A percentile compares a stretch with the other conserved stretches of the same genome.
These are phyloP conservation scores for Grosmannia clavigera DNA, from an alignment of 2,329 filamentous ascomycete species.

Conservation along the genomic window DNA sequence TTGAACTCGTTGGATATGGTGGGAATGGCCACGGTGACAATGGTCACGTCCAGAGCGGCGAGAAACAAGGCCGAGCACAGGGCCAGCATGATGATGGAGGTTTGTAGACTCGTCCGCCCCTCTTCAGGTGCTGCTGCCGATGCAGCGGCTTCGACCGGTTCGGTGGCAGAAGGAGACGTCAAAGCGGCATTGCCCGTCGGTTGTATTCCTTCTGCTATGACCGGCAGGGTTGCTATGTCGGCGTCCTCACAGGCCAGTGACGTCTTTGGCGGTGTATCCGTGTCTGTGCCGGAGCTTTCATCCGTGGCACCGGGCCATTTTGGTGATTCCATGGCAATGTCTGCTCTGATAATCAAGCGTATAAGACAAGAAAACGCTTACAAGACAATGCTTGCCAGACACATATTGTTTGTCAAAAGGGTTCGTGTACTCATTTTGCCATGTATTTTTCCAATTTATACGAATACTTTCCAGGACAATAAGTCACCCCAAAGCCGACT, in stretches of 20 bases:
- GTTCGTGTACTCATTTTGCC: background rate
- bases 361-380: background rate
- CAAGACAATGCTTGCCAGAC: background rate
- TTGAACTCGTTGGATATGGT: constrained; percentile 46
- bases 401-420: background rate
- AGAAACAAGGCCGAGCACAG: constrained; percentile 30
- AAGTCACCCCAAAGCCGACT: background rate
- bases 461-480: background rate
- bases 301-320: background rate
- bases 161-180: background rate
- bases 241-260: background rate
- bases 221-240: background rate
- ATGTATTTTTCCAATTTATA: background rate
- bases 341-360: background rate
- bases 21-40: constrained; percentile 49
- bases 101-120: constrained; percentile 18
- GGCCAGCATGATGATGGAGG: constrained; percentile 23
- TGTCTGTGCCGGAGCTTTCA: background rate
- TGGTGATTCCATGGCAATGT: background rate
- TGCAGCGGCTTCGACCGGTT: background rate
- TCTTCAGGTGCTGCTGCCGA: constrained; percentile 14
- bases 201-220: background rate
- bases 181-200: background rate
- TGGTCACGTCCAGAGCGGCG: constrained; percentile 39
- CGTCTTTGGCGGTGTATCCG: background rate